These are phyloP conservation scores for Lactarius vividus DNA, from an alignment of 768 basidiomycete genomes.

Conservation along the genomic window DNA sequence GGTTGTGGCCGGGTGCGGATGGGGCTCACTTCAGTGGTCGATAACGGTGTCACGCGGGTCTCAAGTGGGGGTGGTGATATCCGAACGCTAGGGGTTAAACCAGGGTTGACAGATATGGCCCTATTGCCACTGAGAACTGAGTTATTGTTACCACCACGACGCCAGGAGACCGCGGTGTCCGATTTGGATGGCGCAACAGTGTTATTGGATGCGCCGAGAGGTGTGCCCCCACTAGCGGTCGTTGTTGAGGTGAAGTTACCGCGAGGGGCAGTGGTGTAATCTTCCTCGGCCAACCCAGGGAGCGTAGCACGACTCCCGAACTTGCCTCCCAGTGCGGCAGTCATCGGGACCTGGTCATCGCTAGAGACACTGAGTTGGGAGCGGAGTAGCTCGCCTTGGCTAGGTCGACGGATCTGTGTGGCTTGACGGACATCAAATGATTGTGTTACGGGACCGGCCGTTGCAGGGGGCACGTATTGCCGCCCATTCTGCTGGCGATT, in stretches of 20 bases:
- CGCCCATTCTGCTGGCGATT: constrained; percentile 54
- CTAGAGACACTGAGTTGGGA: constrained; percentile 52
- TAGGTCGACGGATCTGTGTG: constrained; percentile 62
- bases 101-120: constrained; percentile 41
- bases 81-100: constrained; percentile 58
- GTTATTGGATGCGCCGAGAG: constrained; percentile 52
- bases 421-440: constrained; percentile 65
- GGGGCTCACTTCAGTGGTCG: constrained; percentile 33
- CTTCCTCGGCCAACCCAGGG: constrained; percentile 46
- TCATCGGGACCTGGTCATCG: constrained; percentile 75
- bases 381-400: constrained; percentile 64
- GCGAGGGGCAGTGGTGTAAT: constrained; percentile 28
- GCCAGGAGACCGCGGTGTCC: constrained; percentile 76
- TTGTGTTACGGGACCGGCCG: constrained; percentile 66
- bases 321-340: constrained; percentile 71
- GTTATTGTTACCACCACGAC: constrained; percentile 67
- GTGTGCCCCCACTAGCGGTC: constrained; percentile 68
- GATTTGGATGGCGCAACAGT: constrained; percentile 67
- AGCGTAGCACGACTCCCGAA: constrained; percentile 61
- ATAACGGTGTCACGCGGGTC: constrained; percentile 52
- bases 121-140: constrained; percentile 69
- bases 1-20: constrained; percentile 63
- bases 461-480: constrained; percentile 56
- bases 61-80: constrained; percentile 71
- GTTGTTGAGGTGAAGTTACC: constrained; percentile 48